A percentile compares a stretch with the other conserved stretches of the same genome.
phyloP scores from a whole-genome alignment of 2,329 filamentous ascomycete genomes.

The Fusarium xyrophilum region DNA sequence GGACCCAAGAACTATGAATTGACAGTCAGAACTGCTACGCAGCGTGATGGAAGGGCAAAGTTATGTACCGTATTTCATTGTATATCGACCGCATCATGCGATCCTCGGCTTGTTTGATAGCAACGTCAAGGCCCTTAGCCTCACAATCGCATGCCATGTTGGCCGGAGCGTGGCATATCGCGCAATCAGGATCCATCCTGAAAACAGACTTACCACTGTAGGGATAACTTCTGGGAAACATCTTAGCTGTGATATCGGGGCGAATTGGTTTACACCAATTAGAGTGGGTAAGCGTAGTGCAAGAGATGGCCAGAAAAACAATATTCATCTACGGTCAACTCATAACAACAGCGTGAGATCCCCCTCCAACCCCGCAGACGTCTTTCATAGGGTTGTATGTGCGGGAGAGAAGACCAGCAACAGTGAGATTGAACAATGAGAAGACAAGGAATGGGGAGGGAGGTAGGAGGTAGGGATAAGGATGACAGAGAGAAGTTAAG shows the following conservation, averaged over 20 bases:
- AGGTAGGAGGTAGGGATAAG: slow-evolving; percentile 25
- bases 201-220: slow-evolving; percentile 57
- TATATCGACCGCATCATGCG: slow-evolving; percentile 69
- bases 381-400: slow-evolving; percentile 41
- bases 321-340: slow-evolving; percentile 39
- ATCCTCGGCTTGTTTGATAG: slow-evolving; percentile 68
- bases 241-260: slow-evolving; percentile 51
- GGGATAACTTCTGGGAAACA: slow-evolving; percentile 58
- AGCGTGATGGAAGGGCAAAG: neutral
- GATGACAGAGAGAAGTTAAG: slow-evolving; percentile 32
- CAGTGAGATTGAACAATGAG: slow-evolving; percentile 28
- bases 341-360: slow-evolving; percentile 37
- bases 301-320: slow-evolving; percentile 26
- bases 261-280: slow-evolving; percentile 25
- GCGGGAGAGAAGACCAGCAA: slow-evolving; percentile 25
- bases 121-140: slow-evolving; percentile 68
- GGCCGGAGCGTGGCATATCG: slow-evolving; percentile 69
- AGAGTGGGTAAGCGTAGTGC: slow-evolving; percentile 15
- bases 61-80: slow-evolving; percentile 66
- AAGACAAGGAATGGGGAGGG: slow-evolving; percentile 30
- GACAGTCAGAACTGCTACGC: slow-evolving; percentile 15
- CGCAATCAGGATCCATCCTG: slow-evolving; percentile 74
- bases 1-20: slow-evolving; percentile 64
- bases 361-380: slow-evolving; percentile 41
- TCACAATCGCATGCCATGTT: slow-evolving; percentile 69